These are phyloP conservation scores for Botrytis squamosa DNA, from an alignment of 2,329 filamentous ascomycete species.

Conservation along the genomic window DNA sequence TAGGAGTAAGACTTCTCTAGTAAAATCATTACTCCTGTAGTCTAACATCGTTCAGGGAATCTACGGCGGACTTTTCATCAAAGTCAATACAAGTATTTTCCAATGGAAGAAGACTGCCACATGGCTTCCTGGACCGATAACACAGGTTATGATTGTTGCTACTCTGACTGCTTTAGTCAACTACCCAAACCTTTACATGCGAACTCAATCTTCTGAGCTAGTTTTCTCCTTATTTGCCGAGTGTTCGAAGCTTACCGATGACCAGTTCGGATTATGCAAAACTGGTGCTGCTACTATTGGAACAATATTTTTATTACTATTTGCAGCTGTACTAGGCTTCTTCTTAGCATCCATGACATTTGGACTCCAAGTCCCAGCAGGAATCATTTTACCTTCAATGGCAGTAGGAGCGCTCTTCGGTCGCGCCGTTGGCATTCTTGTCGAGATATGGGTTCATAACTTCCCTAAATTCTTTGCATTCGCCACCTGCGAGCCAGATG, in stretches of 20 bases:
- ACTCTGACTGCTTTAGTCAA: constrained; percentile 84
- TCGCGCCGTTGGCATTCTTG: constrained; percentile 81
- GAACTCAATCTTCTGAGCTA: constrained; percentile 85
- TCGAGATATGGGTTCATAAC: constrained; percentile 82
- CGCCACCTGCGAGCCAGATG: constrained; percentile 52
- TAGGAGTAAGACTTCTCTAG: constrained; percentile 56
- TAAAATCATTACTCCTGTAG: neutral
- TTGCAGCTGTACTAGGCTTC: constrained; percentile 82
- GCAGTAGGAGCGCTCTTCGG: constrained; percentile 90
- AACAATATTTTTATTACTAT: constrained; percentile 77
- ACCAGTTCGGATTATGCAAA: constrained; percentile 88
- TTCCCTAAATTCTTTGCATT: constrained; percentile 19
- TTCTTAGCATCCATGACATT: constrained; percentile 86
- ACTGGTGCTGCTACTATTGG: constrained; percentile 78
- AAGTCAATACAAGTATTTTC: constrained; percentile 84
- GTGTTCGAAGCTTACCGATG: constrained; percentile 77
- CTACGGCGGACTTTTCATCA: constrained; percentile 93
- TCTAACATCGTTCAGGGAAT: constrained; percentile 58
- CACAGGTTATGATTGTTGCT: constrained; percentile 78
- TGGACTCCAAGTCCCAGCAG: constrained; percentile 89
- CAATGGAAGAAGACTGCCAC: constrained; percentile 68
- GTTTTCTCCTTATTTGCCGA: constrained; percentile 91
- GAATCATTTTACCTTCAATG: constrained; percentile 94
- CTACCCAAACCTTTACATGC: constrained; percentile 95
- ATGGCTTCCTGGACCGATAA: constrained; percentile 69